Base-by-base conservation (phyloP, 2,329 filamentous ascomycete genomes). In the Trichoderma gracile region DNA sequence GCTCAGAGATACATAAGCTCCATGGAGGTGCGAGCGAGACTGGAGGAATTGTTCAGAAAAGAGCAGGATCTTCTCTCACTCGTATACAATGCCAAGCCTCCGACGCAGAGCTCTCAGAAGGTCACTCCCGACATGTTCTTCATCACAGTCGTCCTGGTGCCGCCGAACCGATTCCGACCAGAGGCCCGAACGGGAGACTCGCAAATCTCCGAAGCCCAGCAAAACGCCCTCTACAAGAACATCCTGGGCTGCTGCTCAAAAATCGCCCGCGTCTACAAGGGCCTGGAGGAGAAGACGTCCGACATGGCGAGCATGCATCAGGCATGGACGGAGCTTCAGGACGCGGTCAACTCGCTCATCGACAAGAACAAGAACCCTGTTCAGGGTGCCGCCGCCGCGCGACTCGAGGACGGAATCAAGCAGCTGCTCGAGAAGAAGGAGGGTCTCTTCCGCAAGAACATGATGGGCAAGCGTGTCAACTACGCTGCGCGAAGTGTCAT, bases 391-490 rank as follows among this genome's bases (percentile, higher is more conserved):
- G 91, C 92, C 30, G 91, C 88, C 15, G 89, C 89, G 72, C 84
- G 88, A 63, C 90, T 92, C 60, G 91, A 96, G 67, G 93, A 97
- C 68, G 95, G 96, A 70, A 96, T 99, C 79, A 99, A 99, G 79
- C 95, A 99, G 75, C 90, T 93, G 74, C 84, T 99, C 30, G 95
- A 99, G 79, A 99, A 99, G 83, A 99, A 99, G 79, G 96, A 99
- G 74, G 95, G 95, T 69, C 83, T 99, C 33, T 99, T 99, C 82
- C 86, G 95, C 71, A 98, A 97, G 82, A 97, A 99, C 78, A 98
- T 99, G 95, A 99, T 99, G 95, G 95, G 95, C 67, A 99, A 99
- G 82, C 93, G 95, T 81, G 95, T 99, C 79, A 98, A 99, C 77
- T 98, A 95, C 75, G 95, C 95, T 56, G 95, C 95, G 43, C 90